Conservation (phyloP, 2,329 filamentous ascomycete genomes). For the Tolypocladium guangdongense region DNA sequence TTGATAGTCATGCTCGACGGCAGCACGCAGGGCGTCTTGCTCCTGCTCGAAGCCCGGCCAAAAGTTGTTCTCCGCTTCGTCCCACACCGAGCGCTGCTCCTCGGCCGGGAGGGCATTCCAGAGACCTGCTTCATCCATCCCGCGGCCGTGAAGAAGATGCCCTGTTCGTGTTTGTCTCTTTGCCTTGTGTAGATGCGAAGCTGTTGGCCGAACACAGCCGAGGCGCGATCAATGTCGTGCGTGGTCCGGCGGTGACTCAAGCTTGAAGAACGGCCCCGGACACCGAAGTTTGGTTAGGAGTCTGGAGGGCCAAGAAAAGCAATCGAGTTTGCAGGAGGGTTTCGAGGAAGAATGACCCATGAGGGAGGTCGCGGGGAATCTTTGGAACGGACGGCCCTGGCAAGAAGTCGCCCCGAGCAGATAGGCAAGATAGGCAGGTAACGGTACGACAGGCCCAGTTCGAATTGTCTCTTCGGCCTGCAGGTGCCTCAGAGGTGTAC, state of each 20-base stretch:
- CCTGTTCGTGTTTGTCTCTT: too few relatives aligned
- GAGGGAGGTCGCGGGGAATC: background rate
- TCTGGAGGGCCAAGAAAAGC: background rate
- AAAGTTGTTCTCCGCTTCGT: conserved; percentile 24
- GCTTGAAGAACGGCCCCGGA: background rate
- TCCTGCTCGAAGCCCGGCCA: conserved; percentile 18
- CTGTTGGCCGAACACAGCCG: background rate
- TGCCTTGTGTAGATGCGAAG: background rate
- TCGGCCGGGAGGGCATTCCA: conserved; percentile 19
- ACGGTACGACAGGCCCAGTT: background rate
- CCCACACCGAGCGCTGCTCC: conserved; percentile 22
- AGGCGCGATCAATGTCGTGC: background rate
- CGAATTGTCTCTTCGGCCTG: background rate
- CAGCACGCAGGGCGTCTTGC: conserved; percentile 11
- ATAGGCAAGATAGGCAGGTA: too few relatives aligned
- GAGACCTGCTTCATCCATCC: conserved; percentile 9
- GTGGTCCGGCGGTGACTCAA: background rate
- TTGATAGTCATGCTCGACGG: conserved; percentile 15
- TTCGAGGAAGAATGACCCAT: background rate
- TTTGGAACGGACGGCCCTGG: background rate
- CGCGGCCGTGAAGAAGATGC: background rate
- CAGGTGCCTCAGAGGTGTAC: background rate
- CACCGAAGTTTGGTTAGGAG: background rate
- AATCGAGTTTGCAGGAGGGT: background rate
- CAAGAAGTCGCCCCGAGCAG: background rate